These are phyloP conservation scores for Aquilaria agallochum DNA, from an alignment of 441 rosid species.

Conservation along the genomic window DNA sequence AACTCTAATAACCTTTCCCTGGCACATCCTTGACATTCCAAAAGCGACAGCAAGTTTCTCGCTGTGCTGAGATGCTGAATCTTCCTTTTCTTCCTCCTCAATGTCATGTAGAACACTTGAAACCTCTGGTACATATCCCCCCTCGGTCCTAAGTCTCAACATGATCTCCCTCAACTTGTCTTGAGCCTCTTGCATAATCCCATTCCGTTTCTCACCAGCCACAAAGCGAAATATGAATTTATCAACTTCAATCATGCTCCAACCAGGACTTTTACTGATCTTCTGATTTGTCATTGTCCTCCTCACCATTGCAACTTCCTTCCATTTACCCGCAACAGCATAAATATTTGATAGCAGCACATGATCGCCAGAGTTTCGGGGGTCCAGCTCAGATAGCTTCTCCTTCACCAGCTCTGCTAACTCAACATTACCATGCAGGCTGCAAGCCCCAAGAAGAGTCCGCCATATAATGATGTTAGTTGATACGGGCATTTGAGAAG, in stretches of 20 bases:
- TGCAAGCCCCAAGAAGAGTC: conserved; percentile 86
- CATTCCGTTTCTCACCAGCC: conserved; percentile 48
- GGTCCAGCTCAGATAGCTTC: conserved; percentile 57
- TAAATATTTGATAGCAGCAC: conserved; percentile 70
- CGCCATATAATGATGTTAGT: conserved; percentile 70
- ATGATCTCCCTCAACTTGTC: conserved; percentile 62
- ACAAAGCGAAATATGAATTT: conserved; percentile 54
- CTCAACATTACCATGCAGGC: conserved; percentile 65
- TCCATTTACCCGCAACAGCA: conserved; percentile 79
- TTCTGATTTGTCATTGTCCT: conserved; percentile 53
- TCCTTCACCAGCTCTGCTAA: conserved; percentile 57
- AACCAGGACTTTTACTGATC: conserved; percentile 69
- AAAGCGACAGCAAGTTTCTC: conserved; percentile 71
- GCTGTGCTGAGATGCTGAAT: conserved; percentile 53
- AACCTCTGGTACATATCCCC: conserved; percentile 63
- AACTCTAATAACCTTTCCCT: conserved; percentile 35
- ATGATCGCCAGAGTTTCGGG: conserved; percentile 52
- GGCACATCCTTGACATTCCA: conserved; percentile 35
- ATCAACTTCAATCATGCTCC: conserved; percentile 78
- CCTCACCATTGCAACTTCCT: conserved; percentile 56
- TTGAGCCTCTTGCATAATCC: conserved; percentile 46
- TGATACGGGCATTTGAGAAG: conserved; percentile 53
- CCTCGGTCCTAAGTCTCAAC: conserved; percentile 54
- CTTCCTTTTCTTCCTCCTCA: conserved; percentile 82
- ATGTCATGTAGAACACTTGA: conserved; percentile 61